Evolutionary conservation across 2,329 filamentous ascomycete genomes (phyloP), one percentile per base, ranked within the genome.

Genomic region (Trichoderma sp.): DNA sequence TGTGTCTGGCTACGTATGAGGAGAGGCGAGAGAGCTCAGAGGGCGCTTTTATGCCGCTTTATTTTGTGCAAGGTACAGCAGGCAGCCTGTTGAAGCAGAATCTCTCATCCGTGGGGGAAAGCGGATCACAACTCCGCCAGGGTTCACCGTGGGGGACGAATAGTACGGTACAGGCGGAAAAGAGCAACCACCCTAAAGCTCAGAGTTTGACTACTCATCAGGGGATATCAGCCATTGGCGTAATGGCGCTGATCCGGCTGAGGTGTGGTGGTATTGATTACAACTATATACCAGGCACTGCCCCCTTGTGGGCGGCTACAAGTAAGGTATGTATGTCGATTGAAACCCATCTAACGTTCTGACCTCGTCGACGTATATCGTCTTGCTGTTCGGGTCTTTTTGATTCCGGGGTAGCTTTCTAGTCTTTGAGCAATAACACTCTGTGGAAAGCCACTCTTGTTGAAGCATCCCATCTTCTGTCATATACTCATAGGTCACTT

Each of bases 61-160:
- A 45, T 59, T 52, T 60, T 63, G 30, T 52, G 47, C 48, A 59
- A 55, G 21, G 28, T 5, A n/a, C 17, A 39, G 52, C 47, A 26
- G n/a, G 17, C 55, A 5, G 28, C 17, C 19, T 10, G 15, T 19
- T 34, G 41, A 48, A n/a, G n/a, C 58, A 19, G 1, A 3, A 34
- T 44, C 45, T 56, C 56, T 58, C 45, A 41, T 63, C 45, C 64
- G 64, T 66, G 64, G 64, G 64, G 64, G 64, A 39, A 50, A 50
- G 41, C 44, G 64, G 58, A 63, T 45, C 59, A 34, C 17, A 21
- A 21, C 28, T 43, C 24, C 21, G 47, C 41, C 34, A 56, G 45
- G 17, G 39, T 52, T 50, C 21, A 45, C 52, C 64, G 64, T 66
- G 64, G 64, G 64, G 59, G 64, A 50, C 43, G 51, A 48, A 61